phyloP scores from a whole-genome alignment of 2,329 filamentous ascomycete species.

The Sarocladium kiliense region DNA sequence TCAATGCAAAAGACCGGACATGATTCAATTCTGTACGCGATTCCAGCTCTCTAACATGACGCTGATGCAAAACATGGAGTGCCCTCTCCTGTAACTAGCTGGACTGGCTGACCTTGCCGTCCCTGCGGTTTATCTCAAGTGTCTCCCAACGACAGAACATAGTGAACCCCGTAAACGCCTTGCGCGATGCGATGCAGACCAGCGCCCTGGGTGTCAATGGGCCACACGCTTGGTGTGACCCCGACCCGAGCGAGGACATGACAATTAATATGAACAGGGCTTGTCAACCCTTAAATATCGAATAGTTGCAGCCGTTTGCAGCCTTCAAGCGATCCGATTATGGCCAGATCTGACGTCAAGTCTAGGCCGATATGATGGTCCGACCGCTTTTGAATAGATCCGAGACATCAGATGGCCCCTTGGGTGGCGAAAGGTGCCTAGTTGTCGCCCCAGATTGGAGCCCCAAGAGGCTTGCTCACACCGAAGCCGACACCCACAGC shows the following conservation, averaged over 20 bases:
- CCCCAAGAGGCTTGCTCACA: constrained; percentile 55
- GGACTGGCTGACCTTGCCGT: background rate
- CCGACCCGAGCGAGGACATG: background rate
- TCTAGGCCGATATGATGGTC: background rate
- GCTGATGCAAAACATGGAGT: constrained; percentile 6
- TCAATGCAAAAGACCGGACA: background rate
- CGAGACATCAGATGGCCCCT: background rate
- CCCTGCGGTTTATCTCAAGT: background rate
- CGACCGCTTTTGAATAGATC: background rate
- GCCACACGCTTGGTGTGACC: background rate
- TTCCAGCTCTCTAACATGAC: constrained; percentile 4
- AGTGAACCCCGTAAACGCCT: constrained; percentile 6
- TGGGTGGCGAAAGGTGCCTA: constrained; percentile 7
- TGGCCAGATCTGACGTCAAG: background rate
- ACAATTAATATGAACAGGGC: background rate
- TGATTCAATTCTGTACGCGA: constrained; percentile 1
- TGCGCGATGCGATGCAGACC: background rate
- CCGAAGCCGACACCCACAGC: constrained; percentile 54
- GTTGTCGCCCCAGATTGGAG: constrained; percentile 49
- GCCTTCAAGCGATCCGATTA: background rate
- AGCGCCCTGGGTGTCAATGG: background rate
- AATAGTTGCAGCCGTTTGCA: background rate
- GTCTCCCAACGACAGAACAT: background rate
- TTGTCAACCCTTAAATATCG: background rate
- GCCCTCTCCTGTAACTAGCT: background rate